Conservation (phyloP, 139 green algal genomes). For the Closterium sp. region DNA sequence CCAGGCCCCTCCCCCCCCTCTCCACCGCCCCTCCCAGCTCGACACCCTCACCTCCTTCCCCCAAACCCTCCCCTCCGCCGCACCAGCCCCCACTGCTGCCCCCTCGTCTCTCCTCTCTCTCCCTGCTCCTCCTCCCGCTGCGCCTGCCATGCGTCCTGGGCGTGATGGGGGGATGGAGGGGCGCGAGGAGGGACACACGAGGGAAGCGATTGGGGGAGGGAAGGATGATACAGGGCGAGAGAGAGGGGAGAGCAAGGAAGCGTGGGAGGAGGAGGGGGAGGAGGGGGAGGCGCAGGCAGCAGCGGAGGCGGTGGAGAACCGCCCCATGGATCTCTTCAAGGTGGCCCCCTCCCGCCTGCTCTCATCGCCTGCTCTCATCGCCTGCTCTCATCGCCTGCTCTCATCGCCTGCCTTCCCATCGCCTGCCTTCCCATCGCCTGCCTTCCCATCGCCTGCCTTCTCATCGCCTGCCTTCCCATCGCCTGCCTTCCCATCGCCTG, state of each 20-base stretch:
- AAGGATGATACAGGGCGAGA: not conserved
- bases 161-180: not conserved
- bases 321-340: constrained; percentile 45
- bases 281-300: not conserved
- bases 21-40: not conserved
- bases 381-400: no score
- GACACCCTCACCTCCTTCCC: not conserved
- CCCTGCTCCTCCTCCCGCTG: no score
- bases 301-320: constrained; percentile 11
- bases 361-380: no score
- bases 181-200: not conserved
- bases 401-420: no score
- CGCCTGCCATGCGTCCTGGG: not conserved
- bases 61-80: not conserved
- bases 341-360: not conserved
- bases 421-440: no score
- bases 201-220: not conserved
- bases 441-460: no score
- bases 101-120: no score
- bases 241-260: not conserved
- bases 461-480: no score
- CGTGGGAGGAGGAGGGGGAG: not conserved
- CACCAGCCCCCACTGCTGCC: not conserved
- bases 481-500: no score
- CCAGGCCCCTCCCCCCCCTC: not conserved